Percentiles rank a stretch among this genome's conserved stretches.
These are phyloP conservation scores for Verticillium dahliae DNA, from an alignment of 2,329 filamentous ascomycete species.

Conservation along the genomic window DNA sequence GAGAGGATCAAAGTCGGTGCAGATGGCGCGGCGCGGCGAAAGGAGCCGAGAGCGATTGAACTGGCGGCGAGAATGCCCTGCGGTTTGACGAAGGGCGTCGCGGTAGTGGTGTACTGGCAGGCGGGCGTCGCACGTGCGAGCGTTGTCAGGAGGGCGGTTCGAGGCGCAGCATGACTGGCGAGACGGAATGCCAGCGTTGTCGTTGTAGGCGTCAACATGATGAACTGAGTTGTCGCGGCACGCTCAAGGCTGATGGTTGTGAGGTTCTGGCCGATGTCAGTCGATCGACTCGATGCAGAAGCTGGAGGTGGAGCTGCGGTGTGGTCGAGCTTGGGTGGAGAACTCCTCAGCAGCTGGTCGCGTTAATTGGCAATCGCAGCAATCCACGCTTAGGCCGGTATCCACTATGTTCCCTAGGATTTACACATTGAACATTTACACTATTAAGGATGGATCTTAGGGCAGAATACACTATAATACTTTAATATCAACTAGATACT, in stretches of 20 bases:
- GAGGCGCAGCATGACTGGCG: constrained; percentile 15
- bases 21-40: constrained; percentile 11
- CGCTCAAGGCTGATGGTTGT: background rate
- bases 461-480: too few species aligned
- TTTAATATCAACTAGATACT: too few species aligned
- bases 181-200: constrained; percentile 23
- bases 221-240: background rate
- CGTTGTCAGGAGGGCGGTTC: constrained; percentile 5
- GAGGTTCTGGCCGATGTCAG: background rate
- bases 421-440: too few species aligned
- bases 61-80: constrained; percentile 8
- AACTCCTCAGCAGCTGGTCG: background rate
- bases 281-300: background rate
- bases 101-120: constrained; percentile 21
- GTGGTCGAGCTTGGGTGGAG: constrained; percentile 8
- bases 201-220: constrained; percentile 22
- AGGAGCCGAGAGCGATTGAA: constrained; percentile 6
- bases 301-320: constrained; percentile 7
- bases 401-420: too few species aligned
- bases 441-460: too few species aligned
- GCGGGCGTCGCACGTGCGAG: constrained; percentile 3
- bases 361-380: background rate
- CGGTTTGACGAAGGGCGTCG: background rate
- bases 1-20: constrained; percentile 14
- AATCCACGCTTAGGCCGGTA: too few species aligned